Percentiles rank a stretch among this genome's conserved stretches.
Conservation (phyloP, 2,329 filamentous ascomycete species). For the Alternaria solani region DNA sequence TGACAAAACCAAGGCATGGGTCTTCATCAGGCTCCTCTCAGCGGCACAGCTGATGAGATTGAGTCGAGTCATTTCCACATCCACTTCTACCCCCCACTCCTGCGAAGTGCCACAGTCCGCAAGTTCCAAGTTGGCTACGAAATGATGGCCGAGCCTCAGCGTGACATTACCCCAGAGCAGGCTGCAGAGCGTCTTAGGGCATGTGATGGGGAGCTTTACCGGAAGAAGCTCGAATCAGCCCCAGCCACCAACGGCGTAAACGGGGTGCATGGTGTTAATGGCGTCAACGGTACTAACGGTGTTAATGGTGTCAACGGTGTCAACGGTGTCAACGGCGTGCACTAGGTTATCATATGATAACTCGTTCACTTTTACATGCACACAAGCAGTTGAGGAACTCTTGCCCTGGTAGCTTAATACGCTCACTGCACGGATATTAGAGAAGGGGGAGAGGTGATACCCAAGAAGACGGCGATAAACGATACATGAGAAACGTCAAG, state of each 20-base stretch:
- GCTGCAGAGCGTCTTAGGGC: conserved; percentile 78
- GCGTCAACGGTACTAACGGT: conserved; percentile 29
- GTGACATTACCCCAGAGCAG: conserved; percentile 97
- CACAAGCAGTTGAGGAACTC: neutral
- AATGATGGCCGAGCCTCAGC: conserved; percentile 95
- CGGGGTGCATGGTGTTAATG: conserved; percentile 21
- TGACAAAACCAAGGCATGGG: conserved; percentile 72
- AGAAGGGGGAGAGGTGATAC: neutral
- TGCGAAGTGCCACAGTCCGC: conserved; percentile 90
- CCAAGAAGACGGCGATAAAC: conserved; percentile 5
- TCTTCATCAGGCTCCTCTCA: conserved; percentile 91
- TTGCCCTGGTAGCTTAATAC: conserved; percentile 3
- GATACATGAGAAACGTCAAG: neutral
- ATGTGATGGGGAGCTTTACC: conserved; percentile 84
- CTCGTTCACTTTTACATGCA: neutral
- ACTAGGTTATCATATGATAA: neutral
- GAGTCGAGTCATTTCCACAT: conserved; percentile 92
- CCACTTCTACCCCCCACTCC: conserved; percentile 94
- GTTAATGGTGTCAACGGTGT: conserved; percentile 20
- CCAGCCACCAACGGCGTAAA: conserved; percentile 29
- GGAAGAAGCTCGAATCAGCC: conserved; percentile 61
- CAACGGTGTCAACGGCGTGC: conserved; percentile 17
- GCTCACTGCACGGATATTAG: neutral
- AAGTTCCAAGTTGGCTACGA: conserved; percentile 98
- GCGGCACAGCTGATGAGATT: conserved; percentile 81